Percentiles rank a stretch among this genome's conserved stretches.
phyloP scores from a whole-genome alignment of 164 flowering plant species.

The Macadamia tetraphylla region DNA sequence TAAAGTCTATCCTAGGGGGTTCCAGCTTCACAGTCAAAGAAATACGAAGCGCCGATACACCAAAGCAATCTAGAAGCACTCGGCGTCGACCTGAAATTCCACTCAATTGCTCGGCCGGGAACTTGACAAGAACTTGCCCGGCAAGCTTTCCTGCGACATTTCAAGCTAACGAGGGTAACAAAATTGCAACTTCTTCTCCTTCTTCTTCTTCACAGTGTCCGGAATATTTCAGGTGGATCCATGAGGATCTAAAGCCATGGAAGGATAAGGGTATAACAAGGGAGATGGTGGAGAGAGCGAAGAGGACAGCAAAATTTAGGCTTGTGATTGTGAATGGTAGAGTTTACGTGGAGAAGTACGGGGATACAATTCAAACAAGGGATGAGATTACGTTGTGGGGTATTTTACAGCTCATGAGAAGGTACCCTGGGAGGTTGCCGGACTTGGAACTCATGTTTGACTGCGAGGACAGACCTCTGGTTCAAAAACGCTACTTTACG shows the following conservation, averaged over 20 bases:
- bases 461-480: slow-evolving; percentile 33
- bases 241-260: slow-evolving; percentile 49
- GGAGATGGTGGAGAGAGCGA: slow-evolving; percentile 36
- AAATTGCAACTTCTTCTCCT: not conserved
- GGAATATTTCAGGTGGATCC: slow-evolving; percentile 53
- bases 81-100: slow-evolving; percentile 27
- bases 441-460: slow-evolving; percentile 47
- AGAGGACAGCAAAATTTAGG: slow-evolving; percentile 22
- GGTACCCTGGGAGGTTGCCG: slow-evolving; percentile 40
- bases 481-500: slow-evolving; percentile 9
- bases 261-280: slow-evolving; percentile 31
- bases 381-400: slow-evolving; percentile 54
- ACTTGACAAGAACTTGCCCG: slow-evolving; percentile 39
- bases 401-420: slow-evolving; percentile 39
- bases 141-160: not conserved
- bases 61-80: slow-evolving; percentile 12
- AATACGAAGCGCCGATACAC: not conserved
- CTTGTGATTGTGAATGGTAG: slow-evolving; percentile 30
- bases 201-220: slow-evolving; percentile 22
- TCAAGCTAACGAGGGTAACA: not conserved
- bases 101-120: slow-evolving; percentile 38
- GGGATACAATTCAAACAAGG: slow-evolving; percentile 28
- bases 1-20: not conserved
- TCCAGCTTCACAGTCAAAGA: not conserved
- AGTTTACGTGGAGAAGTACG: slow-evolving; percentile 30